Evolutionary conservation across 2,329 filamentous ascomycete species (phyloP).

Genomic region (Diaporthe velutina): DNA sequence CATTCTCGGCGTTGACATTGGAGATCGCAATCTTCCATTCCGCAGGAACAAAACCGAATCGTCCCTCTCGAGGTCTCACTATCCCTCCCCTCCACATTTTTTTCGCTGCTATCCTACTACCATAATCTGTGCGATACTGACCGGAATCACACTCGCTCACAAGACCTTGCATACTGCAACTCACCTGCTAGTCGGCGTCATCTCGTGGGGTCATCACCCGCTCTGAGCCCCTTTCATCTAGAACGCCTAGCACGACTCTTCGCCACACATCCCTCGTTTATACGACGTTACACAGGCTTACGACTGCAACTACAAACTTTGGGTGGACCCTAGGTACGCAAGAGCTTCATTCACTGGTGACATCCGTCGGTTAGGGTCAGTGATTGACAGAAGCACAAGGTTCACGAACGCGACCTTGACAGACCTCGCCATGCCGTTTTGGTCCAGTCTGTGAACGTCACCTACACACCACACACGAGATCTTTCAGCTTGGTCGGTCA

Average conservation of each 20-base stretch:
- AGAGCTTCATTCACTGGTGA: neutral
- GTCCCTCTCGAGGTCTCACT: neutral
- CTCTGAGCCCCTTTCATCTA: neutral
- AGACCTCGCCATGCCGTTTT: conserved; percentile 21
- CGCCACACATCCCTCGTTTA: conserved; percentile 1
- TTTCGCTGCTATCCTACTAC: neutral
- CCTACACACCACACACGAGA: neutral
- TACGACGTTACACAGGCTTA: conserved; percentile 13
- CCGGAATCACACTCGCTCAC: neutral
- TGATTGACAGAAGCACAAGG: conserved; percentile 9
- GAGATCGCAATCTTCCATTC: neutral
- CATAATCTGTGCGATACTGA: conserved; percentile 4
- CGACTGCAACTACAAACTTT: neutral
- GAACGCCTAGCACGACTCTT: conserved; percentile 5
- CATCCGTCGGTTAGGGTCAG: conserved; percentile 1
- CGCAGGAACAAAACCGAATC: neutral
- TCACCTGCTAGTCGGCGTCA: neutral
- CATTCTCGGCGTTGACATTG: neutral
- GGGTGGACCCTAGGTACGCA: neutral
- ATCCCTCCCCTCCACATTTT: neutral
- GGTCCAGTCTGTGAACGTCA: neutral
- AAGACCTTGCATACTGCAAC: neutral
- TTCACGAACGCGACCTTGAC: conserved; percentile 19
- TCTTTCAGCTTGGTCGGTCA: neutral
- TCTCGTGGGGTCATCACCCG: neutral